Conservation (phyloP, 768 basidiomycete species). For the Austroboletus eburneus region DNA sequence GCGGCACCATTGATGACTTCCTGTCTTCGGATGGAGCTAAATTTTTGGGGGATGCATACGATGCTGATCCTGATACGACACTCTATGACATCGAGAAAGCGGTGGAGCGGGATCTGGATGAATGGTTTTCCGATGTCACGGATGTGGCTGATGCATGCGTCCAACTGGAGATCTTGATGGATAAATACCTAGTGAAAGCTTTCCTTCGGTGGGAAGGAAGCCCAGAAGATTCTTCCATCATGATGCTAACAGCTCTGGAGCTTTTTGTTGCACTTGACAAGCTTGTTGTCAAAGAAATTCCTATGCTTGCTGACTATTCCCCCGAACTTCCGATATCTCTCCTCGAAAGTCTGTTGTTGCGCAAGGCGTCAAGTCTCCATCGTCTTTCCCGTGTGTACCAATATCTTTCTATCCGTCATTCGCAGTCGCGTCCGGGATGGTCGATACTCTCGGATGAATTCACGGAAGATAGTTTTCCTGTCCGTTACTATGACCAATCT, state of each 20-base stretch:
- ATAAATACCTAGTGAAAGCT: constrained; percentile 21
- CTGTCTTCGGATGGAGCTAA: constrained; percentile 1
- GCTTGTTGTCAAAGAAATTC: constrained; percentile 14
- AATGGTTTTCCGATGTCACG: constrained; percentile 22
- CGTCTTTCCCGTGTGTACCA: constrained; percentile 23
- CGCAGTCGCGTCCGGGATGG: constrained; percentile 3
- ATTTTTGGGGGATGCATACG: constrained; percentile 4
- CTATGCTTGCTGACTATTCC: constrained; percentile 28
- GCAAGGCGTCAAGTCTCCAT: constrained; percentile 24
- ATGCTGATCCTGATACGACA: constrained; percentile 6
- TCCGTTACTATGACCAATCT: constrained; percentile 13
- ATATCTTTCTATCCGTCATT: constrained; percentile 31
- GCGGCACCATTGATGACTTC: constrained; percentile 7
- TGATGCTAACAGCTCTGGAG: constrained; percentile 35
- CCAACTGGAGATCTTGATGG: constrained; percentile 19
- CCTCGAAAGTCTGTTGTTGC: constrained; percentile 23
- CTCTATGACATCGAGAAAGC: constrained; percentile 35
- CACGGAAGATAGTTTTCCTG: constrained; percentile 5
- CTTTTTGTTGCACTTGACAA: constrained; percentile 33
- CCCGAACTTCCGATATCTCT: constrained; percentile 25
- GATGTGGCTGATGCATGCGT: constrained; percentile 7
- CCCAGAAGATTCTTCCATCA: constrained; percentile 35
- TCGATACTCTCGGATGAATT: constrained; percentile 31
- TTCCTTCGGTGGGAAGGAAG: constrained; percentile 4
- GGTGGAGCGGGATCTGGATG: constrained; percentile 27